Evolutionary conservation across 352 stramenopile species (phyloP), one percentile per base, ranked within the genome.

Genomic region (Blastocystis sp.): DNA sequence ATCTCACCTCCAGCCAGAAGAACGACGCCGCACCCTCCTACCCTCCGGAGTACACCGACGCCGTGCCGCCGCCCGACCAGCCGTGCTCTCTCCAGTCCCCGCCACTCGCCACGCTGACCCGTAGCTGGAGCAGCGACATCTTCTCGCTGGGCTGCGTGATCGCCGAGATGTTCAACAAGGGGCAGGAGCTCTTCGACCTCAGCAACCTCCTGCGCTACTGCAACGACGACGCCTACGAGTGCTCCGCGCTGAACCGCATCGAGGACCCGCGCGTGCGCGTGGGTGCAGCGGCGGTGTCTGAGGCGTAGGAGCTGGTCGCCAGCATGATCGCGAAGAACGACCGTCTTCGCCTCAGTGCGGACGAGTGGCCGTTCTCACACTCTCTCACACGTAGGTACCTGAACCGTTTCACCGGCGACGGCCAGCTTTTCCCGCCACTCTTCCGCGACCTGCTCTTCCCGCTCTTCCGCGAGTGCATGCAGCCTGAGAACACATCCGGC

Each of bases 61-160:
- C 17, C 34, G 60, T 41, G 45, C 43, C 43, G 10, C 34, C 61
- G 21, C 78, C 78, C 11, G 78, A 88, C 40, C 80, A 78, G 64
- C 82, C 60, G 3, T 71, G 67, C 48, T 34, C 19, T 14, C 5
- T 69, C 2, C 81, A 79, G 66, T 62, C 41, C 52, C 53, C 23
- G 2, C n/a, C 38, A 77, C n/a, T 38, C 17, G 45, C 76, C 17
- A 23, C 4, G n/a, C 28, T 65, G 23, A 19, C 48, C 14, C 34
- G 71, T 81, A 81, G 71, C 60, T 81, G 71, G 71, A 81, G 71
- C 60, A 62, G 40, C 28, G 97, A 99, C 91, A 95, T 98, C 66
- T 99, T 99, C 91, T 98, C 95, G 59, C 92, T 95, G 10, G 96
- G 96, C 10, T 99, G 97, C 91, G 94, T 98, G 2, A 97, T 99